Evolutionary conservation across 176 grass and related monocot species (phyloP).

Genomic region (Aegilops umbellulata): DNA sequence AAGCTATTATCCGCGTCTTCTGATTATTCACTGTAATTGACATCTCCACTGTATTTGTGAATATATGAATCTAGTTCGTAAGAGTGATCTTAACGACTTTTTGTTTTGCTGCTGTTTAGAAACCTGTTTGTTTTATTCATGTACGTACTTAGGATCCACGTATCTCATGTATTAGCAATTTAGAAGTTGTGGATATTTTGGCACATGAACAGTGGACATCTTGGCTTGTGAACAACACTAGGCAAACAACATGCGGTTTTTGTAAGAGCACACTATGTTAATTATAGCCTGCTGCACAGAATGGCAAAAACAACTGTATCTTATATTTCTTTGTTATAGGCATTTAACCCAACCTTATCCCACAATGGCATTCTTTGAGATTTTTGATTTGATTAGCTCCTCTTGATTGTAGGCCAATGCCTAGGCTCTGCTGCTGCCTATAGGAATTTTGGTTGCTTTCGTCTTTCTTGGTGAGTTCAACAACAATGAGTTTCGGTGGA

Average conservation of each 20-base stretch:
- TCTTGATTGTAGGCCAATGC: neutral
- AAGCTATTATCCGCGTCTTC: neutral
- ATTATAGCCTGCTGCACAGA: no score
- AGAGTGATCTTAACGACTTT: no score
- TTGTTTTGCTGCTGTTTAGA: no score
- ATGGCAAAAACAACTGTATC: neutral
- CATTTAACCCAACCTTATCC: neutral
- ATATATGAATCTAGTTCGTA: neutral
- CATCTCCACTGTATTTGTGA: neutral
- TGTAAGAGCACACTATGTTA: neutral
- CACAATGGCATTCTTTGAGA: neutral
- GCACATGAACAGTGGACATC: neutral
- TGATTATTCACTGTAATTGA: neutral
- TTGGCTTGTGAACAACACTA: neutral
- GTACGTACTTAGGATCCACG: no score
- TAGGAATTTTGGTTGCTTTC: neutral
- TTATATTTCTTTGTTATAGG: neutral
- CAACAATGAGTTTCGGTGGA: no score
- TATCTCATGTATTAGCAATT: no score
- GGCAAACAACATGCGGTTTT: neutral
- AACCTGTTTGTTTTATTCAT: no score
- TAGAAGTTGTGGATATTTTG: no score
- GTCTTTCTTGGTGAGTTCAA: no score
- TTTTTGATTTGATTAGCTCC: neutral
- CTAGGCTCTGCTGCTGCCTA: neutral